Evolutionary conservation across 2,329 filamentous ascomycete species (phyloP).

Genomic region (Phyllosticta citriasiana): DNA sequence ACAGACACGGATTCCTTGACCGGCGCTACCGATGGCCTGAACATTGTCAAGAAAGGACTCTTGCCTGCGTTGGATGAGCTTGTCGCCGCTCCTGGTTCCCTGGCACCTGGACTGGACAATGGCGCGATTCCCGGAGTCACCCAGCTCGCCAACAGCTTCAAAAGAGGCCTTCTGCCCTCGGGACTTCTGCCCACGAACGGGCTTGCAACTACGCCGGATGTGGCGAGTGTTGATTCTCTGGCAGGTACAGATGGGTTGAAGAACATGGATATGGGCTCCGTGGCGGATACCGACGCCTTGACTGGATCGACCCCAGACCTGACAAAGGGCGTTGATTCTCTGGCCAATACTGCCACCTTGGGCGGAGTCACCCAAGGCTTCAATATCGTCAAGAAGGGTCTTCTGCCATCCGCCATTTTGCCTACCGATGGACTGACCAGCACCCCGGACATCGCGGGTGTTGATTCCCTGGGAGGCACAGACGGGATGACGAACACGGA

Average conservation of each 20-base stretch:
- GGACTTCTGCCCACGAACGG: background rate
- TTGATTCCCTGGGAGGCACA: background rate
- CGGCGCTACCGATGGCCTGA: background rate
- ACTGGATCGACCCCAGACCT: background rate
- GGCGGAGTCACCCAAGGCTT: background rate
- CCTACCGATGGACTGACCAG: background rate
- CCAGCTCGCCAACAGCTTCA: background rate
- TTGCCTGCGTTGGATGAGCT: background rate
- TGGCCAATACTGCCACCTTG: background rate
- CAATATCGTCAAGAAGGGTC: background rate
- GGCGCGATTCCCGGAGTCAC: background rate
- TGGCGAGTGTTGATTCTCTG: background rate
- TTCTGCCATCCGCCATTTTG: background rate
- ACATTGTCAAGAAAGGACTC: background rate
- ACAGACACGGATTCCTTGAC: background rate
- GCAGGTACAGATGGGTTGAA: background rate
- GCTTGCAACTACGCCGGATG: background rate
- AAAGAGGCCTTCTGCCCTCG: background rate
- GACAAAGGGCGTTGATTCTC: background rate
- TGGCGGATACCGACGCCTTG: background rate
- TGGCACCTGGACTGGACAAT: background rate
- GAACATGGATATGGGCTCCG: background rate
- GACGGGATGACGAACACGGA: background rate
- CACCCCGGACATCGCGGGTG: background rate
- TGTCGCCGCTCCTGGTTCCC: background rate